Evolutionary conservation across 169 alveolate genomes (phyloP), one percentile per base, ranked within the genome.

Genomic region (Cystoisospora suis): DNA sequence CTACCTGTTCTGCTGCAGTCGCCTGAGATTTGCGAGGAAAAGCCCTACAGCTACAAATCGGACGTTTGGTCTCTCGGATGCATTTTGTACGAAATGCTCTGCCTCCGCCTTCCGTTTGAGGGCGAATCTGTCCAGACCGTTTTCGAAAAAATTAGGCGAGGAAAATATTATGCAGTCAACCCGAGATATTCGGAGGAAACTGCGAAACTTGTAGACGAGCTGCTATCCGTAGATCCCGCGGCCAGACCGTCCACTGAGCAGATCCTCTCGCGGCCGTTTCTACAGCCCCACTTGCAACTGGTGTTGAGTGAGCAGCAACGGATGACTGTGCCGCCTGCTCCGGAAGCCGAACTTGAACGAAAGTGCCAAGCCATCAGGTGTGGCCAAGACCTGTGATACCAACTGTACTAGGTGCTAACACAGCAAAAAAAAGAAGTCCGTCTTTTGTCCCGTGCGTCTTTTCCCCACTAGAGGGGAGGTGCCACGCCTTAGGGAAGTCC

Each of bases 21-120:
- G 47, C 83, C 83, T 17, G 83, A 40, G 56, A 38, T 38, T 9
- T 72, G 83, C 56, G 56, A 42, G 56, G 83, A 42, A 38, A 0
- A 38, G 3, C 83, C 98, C 0, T 97, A 97, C 93, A 96, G 97
- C 70, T 95, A 95, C 91, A 97, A 97, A 91, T 94, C 98, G 65
- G 99, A 98, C 94, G 96, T 96, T 20, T 98, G 99, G 99, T 95
- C 98, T 3, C 95, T 98, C 32, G 99, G 99, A 27, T 97, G 99
- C 79, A 97, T 98, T 29, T 92, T 98, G n/a, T 97, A 96, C 93
- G 99, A 98, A 92, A 94, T 98, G n/a, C 95, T 97, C 59, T 87
- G 91, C 91, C 69, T 87, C 29, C 46, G 56, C 32, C 87, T 58
- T 46, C 91, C 87, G n/a, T 75, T 72, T 38, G 83, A 72, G n/a